phyloP scores from a whole-genome alignment of 192 early-diverging fungal species.

The Jimgerdemannia flammicorona region DNA sequence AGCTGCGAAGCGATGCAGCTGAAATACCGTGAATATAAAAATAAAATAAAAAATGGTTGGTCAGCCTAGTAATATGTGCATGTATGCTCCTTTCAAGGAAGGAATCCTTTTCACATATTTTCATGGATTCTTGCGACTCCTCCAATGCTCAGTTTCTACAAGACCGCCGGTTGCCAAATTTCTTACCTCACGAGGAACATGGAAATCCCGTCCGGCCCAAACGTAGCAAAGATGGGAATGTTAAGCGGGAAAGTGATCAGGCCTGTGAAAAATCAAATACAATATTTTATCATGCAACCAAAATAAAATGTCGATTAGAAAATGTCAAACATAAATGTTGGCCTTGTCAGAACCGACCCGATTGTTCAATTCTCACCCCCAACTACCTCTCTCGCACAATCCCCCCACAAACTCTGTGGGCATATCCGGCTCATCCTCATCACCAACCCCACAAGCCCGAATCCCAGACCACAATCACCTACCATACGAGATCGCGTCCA shows the following conservation, averaged over 20 bases:
- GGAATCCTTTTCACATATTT: too few relatives aligned
- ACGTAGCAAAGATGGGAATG: constrained; percentile 60
- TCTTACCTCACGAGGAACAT: constrained; percentile 87
- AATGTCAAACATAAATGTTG: too few relatives aligned
- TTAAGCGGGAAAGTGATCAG: constrained; percentile 89
- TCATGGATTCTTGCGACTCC: too few relatives aligned
- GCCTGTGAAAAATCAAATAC: constrained; percentile 25
- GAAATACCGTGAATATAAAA: constrained; percentile 1
- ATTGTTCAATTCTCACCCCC: neutral
- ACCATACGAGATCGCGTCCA: constrained; percentile 89
- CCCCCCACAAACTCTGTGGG: neutral
- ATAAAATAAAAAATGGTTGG: constrained; percentile 1
- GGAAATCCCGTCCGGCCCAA: constrained; percentile 87
- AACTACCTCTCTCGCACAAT: neutral
- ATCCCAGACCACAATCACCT: constrained; percentile 7
- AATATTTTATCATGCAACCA: too few relatives aligned
- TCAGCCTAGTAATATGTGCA: constrained; percentile 3
- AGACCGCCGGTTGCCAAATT: neutral
- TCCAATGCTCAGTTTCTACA: neutral
- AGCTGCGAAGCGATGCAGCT: constrained; percentile 65
- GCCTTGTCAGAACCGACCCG: neutral
- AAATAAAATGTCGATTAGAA: too few relatives aligned
- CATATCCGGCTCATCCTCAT: too few relatives aligned
- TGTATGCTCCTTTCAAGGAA: too few relatives aligned
- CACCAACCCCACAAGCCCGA: too few relatives aligned